Base-by-base conservation (phyloP, 805 yeast genomes). In the Ogataea thermomethanolica region DNA sequence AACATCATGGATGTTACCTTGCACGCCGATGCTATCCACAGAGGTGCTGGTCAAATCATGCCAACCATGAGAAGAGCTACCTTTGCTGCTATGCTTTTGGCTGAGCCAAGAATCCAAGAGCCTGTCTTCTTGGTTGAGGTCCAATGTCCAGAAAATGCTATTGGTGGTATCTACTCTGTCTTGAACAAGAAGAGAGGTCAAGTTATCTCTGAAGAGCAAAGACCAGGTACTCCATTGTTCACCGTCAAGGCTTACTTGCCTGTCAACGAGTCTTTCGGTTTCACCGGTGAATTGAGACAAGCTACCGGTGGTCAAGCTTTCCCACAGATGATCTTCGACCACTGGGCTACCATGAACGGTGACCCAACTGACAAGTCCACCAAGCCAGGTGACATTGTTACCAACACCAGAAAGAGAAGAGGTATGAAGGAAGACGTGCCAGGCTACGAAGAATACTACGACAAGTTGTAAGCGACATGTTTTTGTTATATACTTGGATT, bases 301-400 rank as follows among this genome's bases (percentile, higher is more conserved):
- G 96, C 98, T 69, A 91, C 99, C 67, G 97, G 96, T 86, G 99
- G 99, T 75, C 99, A 91, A 82, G 99, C 99, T 73, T 91, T 91
- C 99, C 99, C 99, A 77, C 98, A 91, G 79, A 81, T 93, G 95
- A 95, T 93, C 73, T 93, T 91, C 76, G 98, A 93, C 74, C 99
- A 91, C 74, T 91, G 98, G 98, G 77, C 88, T 57, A 73, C 87
- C 63, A 76, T 93, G 79, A 66, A 68, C 59, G 95, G 96, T 73
- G 93, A 89, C 74, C 95, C 95, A 69, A 74, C 84, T 58, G 98
- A 91, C 75, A 82, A 90, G 68, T 58, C 82, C 63, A 55, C 79
- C 51, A 77, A 77, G 69, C 78, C 81, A 53, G 82, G 81, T 75
- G 68, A 69, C 46, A 70, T 77, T 63, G 81, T 73, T 62, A 58